Evolutionary conservation across 306 rosid genomes (phyloP), one percentile per base, ranked within the genome.

Genomic region (Prunus padus): DNA sequence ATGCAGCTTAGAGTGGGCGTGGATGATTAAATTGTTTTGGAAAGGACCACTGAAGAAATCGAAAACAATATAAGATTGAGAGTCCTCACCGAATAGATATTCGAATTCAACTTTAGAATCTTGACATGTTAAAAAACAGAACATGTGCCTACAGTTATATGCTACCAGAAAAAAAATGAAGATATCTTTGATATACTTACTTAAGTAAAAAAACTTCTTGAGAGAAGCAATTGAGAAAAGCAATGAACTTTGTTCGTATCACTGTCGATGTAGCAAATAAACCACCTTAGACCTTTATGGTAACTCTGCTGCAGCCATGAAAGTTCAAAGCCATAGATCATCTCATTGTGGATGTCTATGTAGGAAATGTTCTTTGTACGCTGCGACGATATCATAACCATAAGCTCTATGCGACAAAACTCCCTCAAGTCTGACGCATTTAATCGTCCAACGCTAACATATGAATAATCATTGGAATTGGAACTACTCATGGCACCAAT

Each of bases 251-350:
- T 47, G 16, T 16, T 15, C 14, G 72, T 25, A 8, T 26, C 2
- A 16, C 0, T 3, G 13, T 46, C 14, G 14, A 22, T 0, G 19
- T 16, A 45, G 42, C 72, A 67, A 5, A 0, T 3, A 4, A 0
- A 14, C 6, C 0, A 1, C 9, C 1, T n/a, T n/a, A n/a, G n/a
- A n/a, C n/a, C n/a, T n/a, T n/a, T n/a, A n/a, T n/a, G n/a, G n/a
- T n/a, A n/a, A n/a, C n/a, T n/a, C n/a, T n/a, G 0, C 0, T 2
- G 28, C n/a, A 71, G 2, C 79, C 83, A 80, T 8, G 79, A 14
- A 72, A 82, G 78, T 65, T 76, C 61, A 67, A 82, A 77, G 0
- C 79, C 79, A 37, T 65, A 50, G 4, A 70, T 25, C 31, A 82
- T 25, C 59, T 54, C 28, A n/a, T 76, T 59, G 74, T 55, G 76